Evolutionary conservation across 352 stramenopile genomes (phyloP), one percentile per base, ranked within the genome.

Genomic region (Phytopythium aichiense): DNA sequence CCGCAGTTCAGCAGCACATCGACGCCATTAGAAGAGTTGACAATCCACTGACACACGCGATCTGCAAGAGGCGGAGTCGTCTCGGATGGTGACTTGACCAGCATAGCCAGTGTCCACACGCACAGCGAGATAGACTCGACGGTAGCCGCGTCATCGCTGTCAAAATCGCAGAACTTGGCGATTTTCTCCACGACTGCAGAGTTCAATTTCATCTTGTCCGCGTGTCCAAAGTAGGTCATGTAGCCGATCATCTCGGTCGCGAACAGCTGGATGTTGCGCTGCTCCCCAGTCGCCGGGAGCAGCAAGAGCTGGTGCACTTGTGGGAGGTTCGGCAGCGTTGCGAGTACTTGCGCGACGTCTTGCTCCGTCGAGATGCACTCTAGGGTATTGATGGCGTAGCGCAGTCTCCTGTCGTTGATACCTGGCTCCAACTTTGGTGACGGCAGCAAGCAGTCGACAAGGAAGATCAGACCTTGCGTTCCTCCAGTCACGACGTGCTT

Each of bases 191-290:
- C 57, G 5, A 74, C 69, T 11, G 53, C 40, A 9, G 66, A 51
- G 1, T 77, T 55, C 5, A 91, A 42, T 11, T 57, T 46, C 4
- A 91, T 66, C 28, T 62, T 66, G 7, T 80, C 56, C 0, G 67
- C 71, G 42, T 85, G 66, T 2, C 73, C 77, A 43, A 85, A 88
- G 33, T 73, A 82, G 11, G 79, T 65, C 81, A 89, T 73, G 38
- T 88, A 86, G 1, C 81, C 81, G 37, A 89, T 72, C 63, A 85
- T 82, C 50, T 91, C 71, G 0, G 79, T 77, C 0, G 67, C 81
- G 66, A 88, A 84, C 56, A 84, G 76, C 42, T 91, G 81, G n/a
- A 77, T 79, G 4, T 79, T 56, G 4, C 64, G 64, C 1, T 59
- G 61, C 12, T 71, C 61, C 2, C 18, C 66, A 37, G 67, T 71